phyloP scores from a whole-genome alignment of 1,284 basidiomycete species.

The Ustilago tritici region DNA sequence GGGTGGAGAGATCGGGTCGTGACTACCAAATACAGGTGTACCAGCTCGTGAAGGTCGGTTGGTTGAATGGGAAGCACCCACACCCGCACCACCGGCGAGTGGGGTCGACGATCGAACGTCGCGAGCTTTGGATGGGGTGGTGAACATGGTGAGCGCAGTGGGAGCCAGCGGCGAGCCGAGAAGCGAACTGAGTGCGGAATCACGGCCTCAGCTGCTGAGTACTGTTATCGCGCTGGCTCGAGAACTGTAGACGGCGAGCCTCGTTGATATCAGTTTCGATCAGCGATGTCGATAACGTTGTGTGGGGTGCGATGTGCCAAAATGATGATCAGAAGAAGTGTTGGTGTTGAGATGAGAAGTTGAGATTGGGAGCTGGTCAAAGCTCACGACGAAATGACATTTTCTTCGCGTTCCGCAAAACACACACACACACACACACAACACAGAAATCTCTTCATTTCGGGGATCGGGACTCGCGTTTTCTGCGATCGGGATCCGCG shows the following conservation, averaged over 20 bases:
- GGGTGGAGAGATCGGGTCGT: slow-evolving; percentile 34
- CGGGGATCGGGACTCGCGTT: background rate
- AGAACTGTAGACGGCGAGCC: background rate
- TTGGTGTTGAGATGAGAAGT: background rate
- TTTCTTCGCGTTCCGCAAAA: slow-evolving; percentile 33
- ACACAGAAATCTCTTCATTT: background rate
- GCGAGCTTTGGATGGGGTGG: slow-evolving; percentile 40
- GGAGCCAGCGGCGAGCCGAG: background rate
- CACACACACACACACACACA: slow-evolving; percentile 10
- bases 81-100: slow-evolving; percentile 13
- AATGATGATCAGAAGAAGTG: background rate
- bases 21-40: slow-evolving; percentile 37
- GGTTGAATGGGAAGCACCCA: slow-evolving; percentile 20
- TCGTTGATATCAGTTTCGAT: background rate
- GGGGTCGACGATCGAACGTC: slow-evolving; percentile 42
- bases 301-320: background rate
- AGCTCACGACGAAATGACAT: slow-evolving; percentile 16
- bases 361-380: slow-evolving; percentile 23
- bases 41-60: slow-evolving; percentile 39
- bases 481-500: background rate
- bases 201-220: too few relatives aligned
- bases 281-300: background rate
- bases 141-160: slow-evolving; percentile 32
- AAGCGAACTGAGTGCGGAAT: too few relatives aligned
- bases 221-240: background rate